Conservation (phyloP, 768 basidiomycete species). For the Lenzites betulinus region DNA sequence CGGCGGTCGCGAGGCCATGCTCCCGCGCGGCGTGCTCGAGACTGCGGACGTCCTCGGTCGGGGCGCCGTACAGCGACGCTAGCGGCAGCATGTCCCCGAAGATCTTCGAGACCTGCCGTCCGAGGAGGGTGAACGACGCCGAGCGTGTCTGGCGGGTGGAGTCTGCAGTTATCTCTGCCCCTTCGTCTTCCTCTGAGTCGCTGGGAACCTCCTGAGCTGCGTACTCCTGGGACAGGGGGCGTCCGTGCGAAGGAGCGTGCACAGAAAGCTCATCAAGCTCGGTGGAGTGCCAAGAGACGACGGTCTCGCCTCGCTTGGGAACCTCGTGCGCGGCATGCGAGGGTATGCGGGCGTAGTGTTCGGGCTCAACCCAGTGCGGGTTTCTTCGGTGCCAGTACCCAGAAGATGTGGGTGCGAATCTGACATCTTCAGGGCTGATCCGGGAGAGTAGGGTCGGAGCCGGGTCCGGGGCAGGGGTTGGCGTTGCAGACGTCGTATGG, state of each 20-base stretch:
- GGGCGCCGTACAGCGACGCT: constrained; percentile 34
- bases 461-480: neutral
- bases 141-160: constrained; percentile 4
- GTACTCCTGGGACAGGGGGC: neutral
- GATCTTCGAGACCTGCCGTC: constrained; percentile 22
- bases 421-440: constrained; percentile 1
- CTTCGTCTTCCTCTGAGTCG: constrained; percentile 1
- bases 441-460: constrained; percentile 6
- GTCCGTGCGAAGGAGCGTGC: neutral
- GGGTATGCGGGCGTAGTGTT: constrained; percentile 7
- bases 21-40: constrained; percentile 31
- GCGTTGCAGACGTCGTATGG: neutral
- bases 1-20: constrained; percentile 32
- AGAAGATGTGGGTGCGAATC: constrained; percentile 19
- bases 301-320: constrained; percentile 13
- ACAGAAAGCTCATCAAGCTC: constrained; percentile 22
- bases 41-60: constrained; percentile 28
- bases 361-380: constrained; percentile 36
- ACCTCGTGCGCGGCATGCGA: neutral
- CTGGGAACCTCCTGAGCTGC: neutral
- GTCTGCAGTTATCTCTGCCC: neutral
- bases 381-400: constrained; percentile 34
- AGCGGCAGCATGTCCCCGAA: constrained; percentile 29
- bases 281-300: constrained; percentile 28
- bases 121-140: constrained; percentile 14